Evolutionary conservation across 129 eudicot species (phyloP).

Genomic region (Flaveria bidentis): DNA sequence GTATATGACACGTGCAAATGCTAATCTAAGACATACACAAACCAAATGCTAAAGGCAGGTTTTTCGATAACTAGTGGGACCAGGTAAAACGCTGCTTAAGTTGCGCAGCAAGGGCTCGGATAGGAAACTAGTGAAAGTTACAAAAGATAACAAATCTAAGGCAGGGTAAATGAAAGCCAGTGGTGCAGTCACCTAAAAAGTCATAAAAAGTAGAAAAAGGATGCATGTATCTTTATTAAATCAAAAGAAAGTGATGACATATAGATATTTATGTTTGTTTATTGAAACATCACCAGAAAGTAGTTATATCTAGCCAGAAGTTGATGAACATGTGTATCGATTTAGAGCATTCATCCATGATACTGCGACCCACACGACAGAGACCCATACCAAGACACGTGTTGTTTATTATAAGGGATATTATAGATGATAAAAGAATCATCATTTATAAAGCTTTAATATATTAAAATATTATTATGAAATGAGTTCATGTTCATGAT

Average conservation of each 20-base stretch:
- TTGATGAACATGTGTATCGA: slow-evolving; percentile 22
- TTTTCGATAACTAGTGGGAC: too few species aligned
- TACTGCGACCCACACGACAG: slow-evolving; percentile 11
- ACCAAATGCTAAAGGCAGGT: neutral
- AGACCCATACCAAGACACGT: slow-evolving; percentile 29
- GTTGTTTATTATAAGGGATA: slow-evolving; percentile 2
- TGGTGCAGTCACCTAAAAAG: neutral
- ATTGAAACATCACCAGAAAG: slow-evolving; percentile 21
- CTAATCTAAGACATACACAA: neutral
- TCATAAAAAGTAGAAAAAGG: neutral
- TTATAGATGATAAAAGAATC: neutral
- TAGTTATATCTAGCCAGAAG: slow-evolving; percentile 19
- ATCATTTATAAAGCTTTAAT: slow-evolving; percentile 20
- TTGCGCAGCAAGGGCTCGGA: neutral
- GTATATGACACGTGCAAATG: neutral
- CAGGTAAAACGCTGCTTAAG: neutral
- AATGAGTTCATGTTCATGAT: slow-evolving; percentile 34
- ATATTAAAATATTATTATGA: slow-evolving; percentile 17
- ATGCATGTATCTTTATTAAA: slow-evolving; percentile 10
- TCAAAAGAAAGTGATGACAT: neutral
- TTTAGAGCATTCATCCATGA: slow-evolving; percentile 27
- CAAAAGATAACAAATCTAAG: neutral
- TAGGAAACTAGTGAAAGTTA: neutral
- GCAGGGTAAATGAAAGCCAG: slow-evolving; percentile 1
- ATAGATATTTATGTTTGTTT: slow-evolving; percentile 10